Base-by-base conservation (phyloP, 2,329 filamentous ascomycete species). In the Talaromyces sp. region DNA sequence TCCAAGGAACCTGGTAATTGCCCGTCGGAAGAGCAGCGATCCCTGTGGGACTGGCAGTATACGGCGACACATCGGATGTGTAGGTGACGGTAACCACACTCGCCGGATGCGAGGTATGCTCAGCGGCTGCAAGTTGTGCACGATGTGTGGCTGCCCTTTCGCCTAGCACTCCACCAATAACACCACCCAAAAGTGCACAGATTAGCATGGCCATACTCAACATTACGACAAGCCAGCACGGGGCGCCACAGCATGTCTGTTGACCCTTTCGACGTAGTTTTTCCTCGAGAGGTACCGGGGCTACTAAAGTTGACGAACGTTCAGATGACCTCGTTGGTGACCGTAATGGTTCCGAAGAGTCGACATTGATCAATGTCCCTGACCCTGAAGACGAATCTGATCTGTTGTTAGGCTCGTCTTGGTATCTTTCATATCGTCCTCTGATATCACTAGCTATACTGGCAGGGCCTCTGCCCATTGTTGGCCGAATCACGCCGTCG, bases 401-500 rank as follows among this genome's bases (percentile, higher is more conserved):
- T 8, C 74, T 69, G 15, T 72, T 71, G 13, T 69, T 66, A 6
- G 63, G 59, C 11, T 81, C 69, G 6, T 83, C 68, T 38, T 70
- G 67, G 68, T 71, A 72, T 47, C 68, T 67, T 31, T 71, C 67
- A 31, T 67, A 61, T 73, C 72, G 53, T 64, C 65, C n/a, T 43
- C 66, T 65, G 17, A 61, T 65, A n/a, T 65, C 62, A 58, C 68
- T 69, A 40, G 64, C 66, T 69, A 67, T 29, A 79, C 80, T 29
- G 82, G 81, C 5, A 81, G 80, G 54, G 56, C 73, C 67, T 31
- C 67, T 68, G 36, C 81, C 79, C 1, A 74, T 72, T 85, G 92
- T 82, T 76, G 85, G 74, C 74, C 85, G 77, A 79, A 89, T 82
- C 13, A 66, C 47, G 65, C 92, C 90, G 61, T 96, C 91, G 2